These are phyloP conservation scores for Yamadazyma diddensiae DNA, from an alignment of 1,139 yeast species.

Conservation along the genomic window DNA sequence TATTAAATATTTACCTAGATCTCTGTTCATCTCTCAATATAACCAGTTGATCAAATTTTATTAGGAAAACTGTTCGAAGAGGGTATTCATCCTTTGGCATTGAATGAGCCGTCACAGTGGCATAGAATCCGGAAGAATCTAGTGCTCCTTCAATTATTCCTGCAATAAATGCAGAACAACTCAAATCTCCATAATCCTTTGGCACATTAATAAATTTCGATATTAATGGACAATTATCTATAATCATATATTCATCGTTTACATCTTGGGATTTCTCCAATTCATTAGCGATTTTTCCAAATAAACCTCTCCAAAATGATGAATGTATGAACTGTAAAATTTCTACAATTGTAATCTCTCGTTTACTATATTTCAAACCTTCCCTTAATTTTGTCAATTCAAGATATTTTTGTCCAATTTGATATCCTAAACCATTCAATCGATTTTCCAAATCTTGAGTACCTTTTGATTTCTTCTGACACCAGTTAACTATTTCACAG, in stretches of 20 bases:
- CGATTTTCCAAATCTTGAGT: slow-evolving; percentile 74
- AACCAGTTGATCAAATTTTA: slow-evolving; percentile 67
- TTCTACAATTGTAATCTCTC: slow-evolving; percentile 75
- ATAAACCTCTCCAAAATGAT: slow-evolving; percentile 75
- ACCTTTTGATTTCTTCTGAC: slow-evolving; percentile 63
- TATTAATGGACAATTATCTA: slow-evolving; percentile 76
- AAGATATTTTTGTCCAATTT: slow-evolving; percentile 47
- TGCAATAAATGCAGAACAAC: slow-evolving; percentile 83
- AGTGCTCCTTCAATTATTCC: slow-evolving; percentile 90
- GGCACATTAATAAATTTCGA: slow-evolving; percentile 80
- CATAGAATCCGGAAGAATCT: slow-evolving; percentile 76
- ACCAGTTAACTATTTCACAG: slow-evolving; percentile 68
- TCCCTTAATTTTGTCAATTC: slow-evolving; percentile 45
- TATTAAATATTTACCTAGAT: not conserved
- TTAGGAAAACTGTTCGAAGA: slow-evolving; percentile 75
- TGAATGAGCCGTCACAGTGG: slow-evolving; percentile 84
- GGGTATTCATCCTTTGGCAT: slow-evolving; percentile 67
- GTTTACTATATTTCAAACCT: slow-evolving; percentile 60
- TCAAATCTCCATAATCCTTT: slow-evolving; percentile 72
- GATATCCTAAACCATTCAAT: slow-evolving; percentile 75
- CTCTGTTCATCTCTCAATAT: slow-evolving; percentile 47
- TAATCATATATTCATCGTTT: slow-evolving; percentile 79
- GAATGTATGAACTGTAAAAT: slow-evolving; percentile 82
- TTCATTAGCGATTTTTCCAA: slow-evolving; percentile 83
- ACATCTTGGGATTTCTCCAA: slow-evolving; percentile 84